A percentile compares a stretch with the other conserved stretches of the same genome.
phyloP scores from a whole-genome alignment of 208 protist genomes.

The Trypanosoma congolense region DNA sequence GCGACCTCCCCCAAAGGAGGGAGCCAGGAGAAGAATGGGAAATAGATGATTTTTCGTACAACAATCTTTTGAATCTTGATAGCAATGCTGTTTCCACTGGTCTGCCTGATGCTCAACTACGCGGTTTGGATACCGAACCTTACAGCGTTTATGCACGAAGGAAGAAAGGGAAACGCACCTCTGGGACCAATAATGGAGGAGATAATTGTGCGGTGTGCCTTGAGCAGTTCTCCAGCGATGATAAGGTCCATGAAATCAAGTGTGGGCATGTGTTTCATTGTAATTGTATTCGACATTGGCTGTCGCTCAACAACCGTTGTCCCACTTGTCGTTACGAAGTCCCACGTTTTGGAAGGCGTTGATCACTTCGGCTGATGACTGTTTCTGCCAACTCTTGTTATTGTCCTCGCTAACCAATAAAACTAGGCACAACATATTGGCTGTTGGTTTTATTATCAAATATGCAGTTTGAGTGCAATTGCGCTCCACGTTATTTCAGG shows the following conservation, averaged over 20 bases:
- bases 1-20: not conserved
- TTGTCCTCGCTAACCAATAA: no score
- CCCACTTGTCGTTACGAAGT: conserved; percentile 35
- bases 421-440: no score
- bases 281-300: conserved; percentile 38
- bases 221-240: conserved; percentile 17
- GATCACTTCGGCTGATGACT: not conserved
- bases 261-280: conserved; percentile 40
- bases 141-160: not conserved
- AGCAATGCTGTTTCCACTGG: conserved; percentile 11
- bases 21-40: conserved; percentile 26
- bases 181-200: not conserved
- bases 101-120: conserved; percentile 26
- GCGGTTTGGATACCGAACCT: conserved; percentile 9
- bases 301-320: conserved; percentile 34
- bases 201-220: conserved; percentile 39
- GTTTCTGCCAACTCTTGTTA: no score
- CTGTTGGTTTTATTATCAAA: no score
- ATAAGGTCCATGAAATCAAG: conserved; percentile 8
- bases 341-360: not conserved
- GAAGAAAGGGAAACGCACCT: not conserved
- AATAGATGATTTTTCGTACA: conserved; percentile 34
- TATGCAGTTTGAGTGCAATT: no score
- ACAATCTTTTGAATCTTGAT: conserved; percentile 29
- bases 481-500: no score